Evolutionary conservation across 2,329 filamentous ascomycete genomes (phyloP).

Genomic region (Podosphaera aphanis): DNA sequence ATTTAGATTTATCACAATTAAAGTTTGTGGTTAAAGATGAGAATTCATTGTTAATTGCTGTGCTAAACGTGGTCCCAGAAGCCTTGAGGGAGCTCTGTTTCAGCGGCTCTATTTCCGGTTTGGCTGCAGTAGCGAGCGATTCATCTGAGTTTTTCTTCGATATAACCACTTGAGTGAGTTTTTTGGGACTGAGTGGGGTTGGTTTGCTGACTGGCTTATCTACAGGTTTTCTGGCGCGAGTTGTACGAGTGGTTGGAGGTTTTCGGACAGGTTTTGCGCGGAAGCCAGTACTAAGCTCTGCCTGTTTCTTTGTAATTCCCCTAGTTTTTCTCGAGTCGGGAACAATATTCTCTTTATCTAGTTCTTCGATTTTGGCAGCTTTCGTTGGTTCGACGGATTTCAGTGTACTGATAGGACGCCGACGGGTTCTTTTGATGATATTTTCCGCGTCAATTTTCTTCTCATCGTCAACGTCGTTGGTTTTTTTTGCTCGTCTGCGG

Average conservation of each 20-base stretch:
- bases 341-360: slow-evolving; percentile 38
- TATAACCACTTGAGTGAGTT: slow-evolving; percentile 31
- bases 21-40: slow-evolving; percentile 14
- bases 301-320: slow-evolving; percentile 11
- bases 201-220: slow-evolving; percentile 18
- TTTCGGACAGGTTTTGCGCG: slow-evolving; percentile 27
- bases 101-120: slow-evolving; percentile 27
- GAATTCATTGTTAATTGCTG: slow-evolving; percentile 18
- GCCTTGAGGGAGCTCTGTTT: slow-evolving; percentile 33
- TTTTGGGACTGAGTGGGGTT: slow-evolving; percentile 37
- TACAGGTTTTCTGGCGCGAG: slow-evolving; percentile 14
- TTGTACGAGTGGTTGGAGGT: slow-evolving; percentile 14
- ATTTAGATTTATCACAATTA: slow-evolving; percentile 13
- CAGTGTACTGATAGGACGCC: slow-evolving; percentile 16
- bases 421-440: slow-evolving; percentile 19
- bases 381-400: slow-evolving; percentile 30
- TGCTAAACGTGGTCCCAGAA: slow-evolving; percentile 14
- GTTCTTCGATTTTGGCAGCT: slow-evolving; percentile 35
- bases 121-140: slow-evolving; percentile 30
- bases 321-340: slow-evolving; percentile 20
- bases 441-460: slow-evolving; percentile 14
- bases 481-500: slow-evolving; percentile 14
- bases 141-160: slow-evolving; percentile 26
- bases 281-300: slow-evolving; percentile 18
- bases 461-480: slow-evolving; percentile 7